Percentiles rank a stretch among this genome's conserved stretches.
Conservation (phyloP, 805 yeast genomes). For the Starmerella cellae region DNA sequence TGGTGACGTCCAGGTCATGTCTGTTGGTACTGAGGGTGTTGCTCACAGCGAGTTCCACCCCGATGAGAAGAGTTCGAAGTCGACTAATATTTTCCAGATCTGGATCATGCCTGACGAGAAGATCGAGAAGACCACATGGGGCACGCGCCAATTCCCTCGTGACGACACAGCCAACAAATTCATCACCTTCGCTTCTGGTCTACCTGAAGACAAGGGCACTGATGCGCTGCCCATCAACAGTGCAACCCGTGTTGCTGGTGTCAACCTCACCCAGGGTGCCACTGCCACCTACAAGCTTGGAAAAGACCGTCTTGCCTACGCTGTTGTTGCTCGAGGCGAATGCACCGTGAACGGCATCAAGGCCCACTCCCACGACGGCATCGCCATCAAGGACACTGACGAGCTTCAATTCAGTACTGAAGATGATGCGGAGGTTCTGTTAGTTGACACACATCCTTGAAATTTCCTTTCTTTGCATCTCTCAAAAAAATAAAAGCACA, state of each 20-base stretch:
- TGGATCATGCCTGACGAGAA: constrained; percentile 14
- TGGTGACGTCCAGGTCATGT: constrained; percentile 19
- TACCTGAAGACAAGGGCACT: constrained; percentile 11
- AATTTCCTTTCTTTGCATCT: no score
- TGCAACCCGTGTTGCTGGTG: constrained; percentile 12
- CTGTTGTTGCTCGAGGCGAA: constrained; percentile 11
- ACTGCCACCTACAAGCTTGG: constrained; percentile 10
- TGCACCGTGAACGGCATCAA: constrained; percentile 13
- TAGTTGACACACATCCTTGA: constrained; percentile 13
- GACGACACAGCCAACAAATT: constrained; percentile 6
- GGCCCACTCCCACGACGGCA: constrained; percentile 16
- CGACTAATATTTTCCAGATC: constrained; percentile 12
- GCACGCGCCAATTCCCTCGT: constrained; percentile 15
- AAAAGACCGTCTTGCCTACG: constrained; percentile 13
- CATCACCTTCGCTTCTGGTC: constrained; percentile 12
- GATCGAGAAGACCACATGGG: constrained; percentile 11
- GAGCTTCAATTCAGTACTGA: constrained; percentile 8
- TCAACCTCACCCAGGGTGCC: constrained; percentile 7
- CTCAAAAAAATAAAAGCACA: no score
- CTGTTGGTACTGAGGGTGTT: constrained; percentile 17
- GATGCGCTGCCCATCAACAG: constrained; percentile 16
- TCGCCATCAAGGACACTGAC: constrained; percentile 12
- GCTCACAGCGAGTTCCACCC: constrained; percentile 17
- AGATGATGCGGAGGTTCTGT: constrained; percentile 12
- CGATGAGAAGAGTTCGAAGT: not conserved